Evolutionary conservation across 306 rosid species (phyloP), one percentile per base, ranked within the genome.

Genomic region (Quercus bicolor): DNA sequence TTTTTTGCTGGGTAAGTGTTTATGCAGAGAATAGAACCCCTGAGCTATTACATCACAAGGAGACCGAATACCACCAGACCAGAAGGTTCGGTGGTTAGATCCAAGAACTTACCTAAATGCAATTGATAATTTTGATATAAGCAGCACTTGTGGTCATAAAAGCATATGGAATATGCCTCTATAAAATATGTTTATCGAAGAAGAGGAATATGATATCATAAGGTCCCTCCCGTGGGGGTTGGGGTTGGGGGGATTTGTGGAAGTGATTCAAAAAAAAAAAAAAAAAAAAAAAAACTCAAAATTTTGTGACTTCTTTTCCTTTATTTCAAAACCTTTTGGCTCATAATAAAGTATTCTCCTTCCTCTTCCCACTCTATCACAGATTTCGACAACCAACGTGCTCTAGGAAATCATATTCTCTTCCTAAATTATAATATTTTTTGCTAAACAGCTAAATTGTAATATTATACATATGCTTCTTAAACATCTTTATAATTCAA

Each of bases 291-390:
- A 75, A 80, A 75, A 68, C 73, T 60, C 13, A 48, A 70, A 70
- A 15, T 70, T 48, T 40, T 4, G 23, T 26, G 1, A 33, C 72
- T 31, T 33, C 4, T 6, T 21, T 80, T 68, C 52, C 81, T 81
- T 81, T 81, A 70, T 60, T 19, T 52, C 77, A 64, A 48, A 2
- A 76, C 68, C 74, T 61, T 70, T 61, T 71, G 80, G 51, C 77
- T 26, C 72, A 40, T 43, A 68, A 70, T 5, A 26, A 62, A 2
- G 69, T 6, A 26, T 14, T 24, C 14, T 9, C 72, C 28, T 13
- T 19, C 72, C 51, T 66, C 34, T 66, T 18, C 24, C 72, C 72
- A 33, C 34, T 7, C 72, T 34, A 33, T 34, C 23, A 59, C 31
- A 23, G 14, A 59, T 20, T 9, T 20, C 29, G 72, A 59, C 40